Base-by-base conservation (phyloP, 495 filamentous ascomycete genomes). In the Geoglossum glabrum region DNA sequence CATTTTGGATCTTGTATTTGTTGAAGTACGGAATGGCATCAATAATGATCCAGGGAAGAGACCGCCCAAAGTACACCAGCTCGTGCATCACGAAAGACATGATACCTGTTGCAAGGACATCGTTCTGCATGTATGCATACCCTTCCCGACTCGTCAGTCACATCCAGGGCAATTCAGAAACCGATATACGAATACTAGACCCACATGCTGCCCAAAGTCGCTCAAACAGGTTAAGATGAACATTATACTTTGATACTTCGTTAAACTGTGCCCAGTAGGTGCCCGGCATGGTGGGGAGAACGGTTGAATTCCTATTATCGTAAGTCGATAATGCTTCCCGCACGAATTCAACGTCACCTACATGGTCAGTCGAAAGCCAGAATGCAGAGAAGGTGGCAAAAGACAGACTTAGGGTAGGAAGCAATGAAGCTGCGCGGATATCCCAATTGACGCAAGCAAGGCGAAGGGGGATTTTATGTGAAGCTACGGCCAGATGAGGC, bases 111-210 rank as follows among this genome's bases (percentile, higher is more conserved):
- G 90, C 90, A 36, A 97, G 82, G 50, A 84, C 81, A 76, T 97
- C 90, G 65, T 97, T 96, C 65, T 90, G 86, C 87, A 97, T 94
- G 79, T 83, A 97, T n/a, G 89, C 80, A 68, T 97, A 97, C 90
- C 49, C 49, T 52, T 4, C 5, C 13, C 40, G n/a, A 45, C 5
- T 45, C 23, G 23, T 52, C 25, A 27, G 28, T 28, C 0, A 52
- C 30, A 3, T 7, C 11, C 11, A 6, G 23, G 4, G n/a, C 46
- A 28, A 17, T 30, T 52, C 49, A 17, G 30, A 21, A 52, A 27
- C 7, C 5, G 8, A 15, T 7, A 52, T 15, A 28, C 19, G 3
- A 31, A 30, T n/a, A n/a, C 15, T 40, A 15, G 13, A 52, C 49
- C 15, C 15, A 52, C 90, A 86, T 67, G 90, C 87, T 26, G 86